Evolutionary conservation across 805 yeast genomes (phyloP), one percentile per base, ranked within the genome.

Genomic region (Vanderwaltozyma polyspora): DNA sequence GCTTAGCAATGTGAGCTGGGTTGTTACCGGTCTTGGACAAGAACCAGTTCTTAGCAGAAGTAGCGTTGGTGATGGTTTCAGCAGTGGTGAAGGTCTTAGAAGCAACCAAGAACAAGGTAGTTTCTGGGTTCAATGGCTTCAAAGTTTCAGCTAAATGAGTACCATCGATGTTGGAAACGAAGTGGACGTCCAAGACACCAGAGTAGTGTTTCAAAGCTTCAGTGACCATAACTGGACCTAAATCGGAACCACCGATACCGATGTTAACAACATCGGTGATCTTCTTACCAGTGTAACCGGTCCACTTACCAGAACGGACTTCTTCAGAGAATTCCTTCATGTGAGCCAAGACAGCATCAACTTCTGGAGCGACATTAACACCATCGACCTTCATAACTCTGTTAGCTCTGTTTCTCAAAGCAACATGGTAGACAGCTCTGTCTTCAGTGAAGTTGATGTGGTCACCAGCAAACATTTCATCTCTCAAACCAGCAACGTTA

Each of bases 31-130:
- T 86, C 35, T 69, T 61, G 39, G 67, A 66, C 59, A 91, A 70
- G 70, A 91, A 91, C 98, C 98, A 91, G 46, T 65, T 63, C 74
- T 91, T 91, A 48, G 96, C 98, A 38, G 91, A 72, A 64, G 78
- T 82, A 45, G 98, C 98, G 62, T 91, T 91, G 49, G 97, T 89
- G 66, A 74, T 73, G 48, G 98, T 91, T 70, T 91, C 98, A 40
- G 97, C 96, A 45, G 98, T 91, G 57, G 98, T 91, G 76, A 91
- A 91, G 42, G 98, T 91, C 77, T 91, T 91, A 45, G 95, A 87
- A 29, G 96, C 96, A 57, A 87, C 69, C 63, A 84, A 70, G 63
- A 84, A 84, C 61, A 91, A 70, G 25, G 98, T 91, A 41, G 96
- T 83, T 64, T 91, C 98, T 37, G 89, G 80, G 61, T 84, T 64